Evolutionary conservation across 352 stramenopile species (phyloP).

Genomic region (Peronospora farinosa): DNA sequence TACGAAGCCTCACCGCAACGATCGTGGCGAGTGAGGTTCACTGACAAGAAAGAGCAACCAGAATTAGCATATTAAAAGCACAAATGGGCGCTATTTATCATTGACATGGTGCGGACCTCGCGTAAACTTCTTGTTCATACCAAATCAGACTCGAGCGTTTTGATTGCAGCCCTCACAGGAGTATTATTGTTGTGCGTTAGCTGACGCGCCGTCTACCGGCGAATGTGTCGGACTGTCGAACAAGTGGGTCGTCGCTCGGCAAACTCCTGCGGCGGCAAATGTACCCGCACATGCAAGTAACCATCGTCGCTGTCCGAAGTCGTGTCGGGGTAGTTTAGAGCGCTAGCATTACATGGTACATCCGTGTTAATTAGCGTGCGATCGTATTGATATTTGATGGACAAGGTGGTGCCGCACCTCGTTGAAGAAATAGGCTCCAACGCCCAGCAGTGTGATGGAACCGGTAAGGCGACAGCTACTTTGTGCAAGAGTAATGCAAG

Average conservation of each 20-base stretch:
- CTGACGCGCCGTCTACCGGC: neutral
- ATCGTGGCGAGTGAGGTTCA: slow-evolving; percentile 14
- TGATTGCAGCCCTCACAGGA: slow-evolving; percentile 10
- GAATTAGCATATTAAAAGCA: slow-evolving; percentile 24
- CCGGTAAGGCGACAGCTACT: slow-evolving; percentile 53
- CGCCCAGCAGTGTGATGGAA: slow-evolving; percentile 42
- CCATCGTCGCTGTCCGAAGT: slow-evolving; percentile 52
- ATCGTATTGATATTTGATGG: neutral
- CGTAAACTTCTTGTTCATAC: neutral
- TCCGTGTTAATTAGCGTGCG: neutral
- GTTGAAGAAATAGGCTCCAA: slow-evolving; percentile 52
- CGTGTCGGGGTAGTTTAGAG: slow-evolving; percentile 33
- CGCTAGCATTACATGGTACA: slow-evolving; percentile 17
- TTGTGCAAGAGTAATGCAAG: neutral
- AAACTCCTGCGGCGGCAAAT: slow-evolving; percentile 42
- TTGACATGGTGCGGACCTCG: slow-evolving; percentile 3
- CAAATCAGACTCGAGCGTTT: slow-evolving; percentile 10
- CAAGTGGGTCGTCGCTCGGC: slow-evolving; percentile 42
- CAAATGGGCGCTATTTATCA: slow-evolving; percentile 42
- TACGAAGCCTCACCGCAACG: slow-evolving; percentile 24
- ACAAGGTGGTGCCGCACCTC: slow-evolving; percentile 28
- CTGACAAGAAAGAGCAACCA: slow-evolving; percentile 17
- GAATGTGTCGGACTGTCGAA: slow-evolving; percentile 21
- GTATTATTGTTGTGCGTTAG: slow-evolving; percentile 1
- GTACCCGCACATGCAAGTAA: slow-evolving; percentile 43